Base-by-base conservation (phyloP, 106 monocot genomes). In the Posidonia australis region DNA sequence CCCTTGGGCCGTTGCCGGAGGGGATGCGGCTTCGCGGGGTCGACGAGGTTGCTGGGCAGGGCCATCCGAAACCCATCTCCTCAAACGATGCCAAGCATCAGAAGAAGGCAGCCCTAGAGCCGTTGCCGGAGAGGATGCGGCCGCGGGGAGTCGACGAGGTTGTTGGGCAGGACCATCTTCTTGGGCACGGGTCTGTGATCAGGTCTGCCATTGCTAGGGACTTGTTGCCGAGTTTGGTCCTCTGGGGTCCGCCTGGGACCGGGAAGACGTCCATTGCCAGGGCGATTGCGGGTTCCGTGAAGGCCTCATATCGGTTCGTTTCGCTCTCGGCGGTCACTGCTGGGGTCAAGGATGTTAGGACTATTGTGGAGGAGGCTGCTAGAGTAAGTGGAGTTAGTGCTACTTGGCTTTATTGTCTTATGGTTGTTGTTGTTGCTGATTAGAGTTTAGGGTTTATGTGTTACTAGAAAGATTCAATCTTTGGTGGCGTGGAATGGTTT, bases 241-340 rank as follows among this genome's bases (percentile, higher is more conserved):
- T 91, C 64, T 91, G 90, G 90, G 90, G 90, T 0, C 90, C 90
- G 0, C 86, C 90, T 5, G 90, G 90, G 28, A 78, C 78, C 26
- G 86, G 86, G 51, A 86, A 91, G 49, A 91, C 90, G 62, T 81
- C 86, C 69, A 68, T 87, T 46, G 86, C 86, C 56, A 86, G 91
- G 24, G 77, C 91, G 51, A 52, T 91, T 53, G 45, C 86, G 29
- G 28, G 58, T 5, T 49, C 73, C 23, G 61, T 70, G 49, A 69
- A 83, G 21, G 31, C 72, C 41, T 43, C 54, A 28, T 72, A 77
- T 72, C 70, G 79, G 31, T 81, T 86, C 54, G 67, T 86, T 54
- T 53, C 83, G 29, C 78, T 91, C 64, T 92, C 86, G 54, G 86
- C 83, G 44, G 86, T 92, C 66, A 75, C 84, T 26, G 71, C 86